phyloP scores from a whole-genome alignment of 2,329 filamentous ascomycete genomes.

The Didymella segeticola region DNA sequence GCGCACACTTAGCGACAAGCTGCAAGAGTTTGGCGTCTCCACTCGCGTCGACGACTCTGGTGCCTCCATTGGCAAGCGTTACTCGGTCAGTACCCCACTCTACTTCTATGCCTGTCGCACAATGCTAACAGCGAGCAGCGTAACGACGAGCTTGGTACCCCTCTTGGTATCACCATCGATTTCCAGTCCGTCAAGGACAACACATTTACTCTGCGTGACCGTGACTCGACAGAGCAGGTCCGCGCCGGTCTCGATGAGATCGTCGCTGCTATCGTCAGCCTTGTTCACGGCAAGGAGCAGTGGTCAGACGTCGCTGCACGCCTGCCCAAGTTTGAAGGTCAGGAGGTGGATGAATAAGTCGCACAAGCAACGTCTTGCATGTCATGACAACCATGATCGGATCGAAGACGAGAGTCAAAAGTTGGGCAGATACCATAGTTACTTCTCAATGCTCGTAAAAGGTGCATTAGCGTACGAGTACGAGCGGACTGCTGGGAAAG shows the following conservation, averaged over 20 bases:
- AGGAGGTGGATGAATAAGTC: conserved; percentile 38
- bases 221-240: conserved; percentile 87
- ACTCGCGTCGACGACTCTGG: conserved; percentile 89
- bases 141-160: conserved; percentile 95
- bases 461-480: conserved; percentile 5
- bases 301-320: conserved; percentile 77
- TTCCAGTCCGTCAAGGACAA: conserved; percentile 93
- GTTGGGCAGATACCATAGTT: conserved; percentile 7
- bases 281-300: conserved; percentile 68
- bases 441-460: conserved; percentile 5
- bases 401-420: conserved; percentile 2
- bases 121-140: conserved; percentile 54
- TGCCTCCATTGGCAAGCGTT: conserved; percentile 92
- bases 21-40: conserved; percentile 78
- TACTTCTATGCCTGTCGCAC: neutral
- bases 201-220: conserved; percentile 85
- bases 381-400: neutral
- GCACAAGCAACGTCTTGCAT: conserved; percentile 1
- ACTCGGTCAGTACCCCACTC: conserved; percentile 47
- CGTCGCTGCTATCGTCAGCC: conserved; percentile 71
- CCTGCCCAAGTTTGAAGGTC: conserved; percentile 78
- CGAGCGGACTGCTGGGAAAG: neutral
- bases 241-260: conserved; percentile 83
- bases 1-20: conserved; percentile 73
- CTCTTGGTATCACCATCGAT: conserved; percentile 91